These are phyloP conservation scores for Keithomyces neogunnii DNA, from an alignment of 2,329 filamentous ascomycete genomes.

Conservation along the genomic window DNA sequence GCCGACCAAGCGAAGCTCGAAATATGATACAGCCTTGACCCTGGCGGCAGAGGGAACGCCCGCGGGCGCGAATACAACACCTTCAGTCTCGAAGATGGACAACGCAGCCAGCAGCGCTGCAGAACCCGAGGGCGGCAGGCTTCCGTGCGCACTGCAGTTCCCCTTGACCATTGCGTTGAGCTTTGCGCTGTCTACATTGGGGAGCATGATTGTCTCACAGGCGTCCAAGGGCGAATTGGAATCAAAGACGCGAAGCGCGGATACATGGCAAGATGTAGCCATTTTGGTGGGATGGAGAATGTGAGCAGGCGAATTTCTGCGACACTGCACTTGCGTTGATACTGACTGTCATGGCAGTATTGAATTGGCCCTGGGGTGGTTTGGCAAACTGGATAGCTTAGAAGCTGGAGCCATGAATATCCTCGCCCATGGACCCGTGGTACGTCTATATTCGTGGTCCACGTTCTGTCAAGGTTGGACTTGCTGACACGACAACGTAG, in stretches of 20 bases:
- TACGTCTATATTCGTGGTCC: constrained; percentile 16
- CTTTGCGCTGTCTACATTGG: constrained; percentile 53
- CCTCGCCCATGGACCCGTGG: constrained; percentile 66
- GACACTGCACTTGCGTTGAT: constrained; percentile 5
- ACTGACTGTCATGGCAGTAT: constrained; percentile 33
- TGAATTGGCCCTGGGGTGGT: constrained; percentile 67
- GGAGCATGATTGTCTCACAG: constrained; percentile 54
- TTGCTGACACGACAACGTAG: constrained; percentile 23
- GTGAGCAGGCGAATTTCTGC: constrained; percentile 30
- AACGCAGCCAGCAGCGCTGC: constrained; percentile 1
- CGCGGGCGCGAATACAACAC: background rate
- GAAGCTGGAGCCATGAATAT: constrained; percentile 58
- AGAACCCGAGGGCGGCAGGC: constrained; percentile 12
- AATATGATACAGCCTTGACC: constrained; percentile 9
- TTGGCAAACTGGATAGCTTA: constrained; percentile 62
- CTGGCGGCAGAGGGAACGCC: background rate
- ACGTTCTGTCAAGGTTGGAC: background rate
- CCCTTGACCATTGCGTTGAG: constrained; percentile 44
- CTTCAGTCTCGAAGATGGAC: constrained; percentile 11
- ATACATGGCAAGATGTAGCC: constrained; percentile 53
- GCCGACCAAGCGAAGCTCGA: constrained; percentile 16
- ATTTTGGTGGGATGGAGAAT: constrained; percentile 44
- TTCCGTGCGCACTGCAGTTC: constrained; percentile 40
- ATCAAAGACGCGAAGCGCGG: constrained; percentile 53
- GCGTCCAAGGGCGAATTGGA: constrained; percentile 59